Conservation (phyloP, 2,329 filamentous ascomycete genomes). For the Hysterium pulicare region DNA sequence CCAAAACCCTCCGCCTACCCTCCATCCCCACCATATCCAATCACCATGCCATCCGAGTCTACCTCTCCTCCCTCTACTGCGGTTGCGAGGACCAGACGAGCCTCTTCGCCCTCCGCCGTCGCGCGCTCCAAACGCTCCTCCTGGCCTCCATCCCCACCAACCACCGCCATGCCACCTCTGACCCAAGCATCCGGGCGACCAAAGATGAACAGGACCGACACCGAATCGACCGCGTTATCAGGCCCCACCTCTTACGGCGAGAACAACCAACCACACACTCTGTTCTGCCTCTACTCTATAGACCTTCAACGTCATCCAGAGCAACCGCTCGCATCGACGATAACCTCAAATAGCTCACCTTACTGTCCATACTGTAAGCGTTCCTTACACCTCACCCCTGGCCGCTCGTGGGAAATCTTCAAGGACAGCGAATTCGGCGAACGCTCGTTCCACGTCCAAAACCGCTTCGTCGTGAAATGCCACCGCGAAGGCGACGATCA, state of each 20-base stretch:
- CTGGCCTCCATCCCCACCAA: conserved; percentile 15
- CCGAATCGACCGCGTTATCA: conserved; percentile 23
- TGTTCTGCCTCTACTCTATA: conserved; percentile 31
- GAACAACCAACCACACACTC: conserved; percentile 14
- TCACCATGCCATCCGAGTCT: conserved; percentile 4
- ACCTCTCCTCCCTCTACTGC: conserved; percentile 16
- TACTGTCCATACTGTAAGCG: conserved; percentile 31
- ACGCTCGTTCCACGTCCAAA: conserved; percentile 31
- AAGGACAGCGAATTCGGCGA: conserved; percentile 29
- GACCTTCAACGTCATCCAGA: conserved; percentile 28
- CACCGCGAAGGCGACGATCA: conserved; percentile 30
- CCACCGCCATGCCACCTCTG: conserved; percentile 6
- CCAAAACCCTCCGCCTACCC: conserved; percentile 16
- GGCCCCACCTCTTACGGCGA: conserved; percentile 17
- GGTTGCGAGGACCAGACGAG: conserved; percentile 19
- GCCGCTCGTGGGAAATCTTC: conserved; percentile 34
- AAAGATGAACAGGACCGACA: conserved; percentile 16
- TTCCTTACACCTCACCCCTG: conserved; percentile 28
- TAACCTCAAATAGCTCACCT: conserved; percentile 21
- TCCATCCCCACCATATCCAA: conserved; percentile 7
- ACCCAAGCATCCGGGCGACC: background rate
- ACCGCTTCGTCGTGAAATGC: conserved; percentile 37
- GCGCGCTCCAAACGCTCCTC: conserved; percentile 18
- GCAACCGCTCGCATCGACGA: conserved; percentile 23
- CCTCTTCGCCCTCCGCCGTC: conserved; percentile 8